Percentiles rank a stretch among this genome's conserved stretches.
Evolutionary conservation across 2,329 filamentous ascomycete species (phyloP).

Genomic region (Xylariales sp.): DNA sequence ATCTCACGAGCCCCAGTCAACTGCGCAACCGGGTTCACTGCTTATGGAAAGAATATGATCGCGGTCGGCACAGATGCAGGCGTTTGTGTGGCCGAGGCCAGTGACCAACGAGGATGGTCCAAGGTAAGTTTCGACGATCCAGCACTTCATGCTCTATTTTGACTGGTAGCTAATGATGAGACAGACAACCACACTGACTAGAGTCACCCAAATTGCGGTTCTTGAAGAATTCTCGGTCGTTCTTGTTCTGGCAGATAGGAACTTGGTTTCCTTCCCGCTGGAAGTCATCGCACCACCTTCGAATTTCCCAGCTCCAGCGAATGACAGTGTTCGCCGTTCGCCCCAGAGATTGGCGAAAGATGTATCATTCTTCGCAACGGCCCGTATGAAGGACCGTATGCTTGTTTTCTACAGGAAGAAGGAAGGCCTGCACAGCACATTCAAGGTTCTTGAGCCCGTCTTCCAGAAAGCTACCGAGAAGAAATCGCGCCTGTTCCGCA

Average conservation of each 20-base stretch:
- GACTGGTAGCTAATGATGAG: slow-evolving; percentile 13
- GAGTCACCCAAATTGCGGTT: slow-evolving; percentile 89
- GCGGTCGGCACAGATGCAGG: slow-evolving; percentile 95
- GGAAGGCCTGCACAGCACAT: slow-evolving; percentile 86
- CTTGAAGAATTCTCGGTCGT: slow-evolving; percentile 95
- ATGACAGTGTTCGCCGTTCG: slow-evolving; percentile 75
- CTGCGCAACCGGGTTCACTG: slow-evolving; percentile 86
- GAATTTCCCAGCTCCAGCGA: slow-evolving; percentile 55
- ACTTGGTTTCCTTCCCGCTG: slow-evolving; percentile 87
- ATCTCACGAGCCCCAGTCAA: slow-evolving; percentile 86
- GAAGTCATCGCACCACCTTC: slow-evolving; percentile 71
- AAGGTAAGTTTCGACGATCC: slow-evolving; percentile 65
- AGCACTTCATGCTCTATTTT: not conserved
- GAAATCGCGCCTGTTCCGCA: slow-evolving; percentile 63
- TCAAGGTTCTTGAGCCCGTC: slow-evolving; percentile 95
- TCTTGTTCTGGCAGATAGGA: slow-evolving; percentile 85
- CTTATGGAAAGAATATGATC: slow-evolving; percentile 79
- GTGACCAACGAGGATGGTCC: slow-evolving; percentile 86
- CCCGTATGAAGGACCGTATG: slow-evolving; percentile 93
- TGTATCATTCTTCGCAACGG: slow-evolving; percentile 93
- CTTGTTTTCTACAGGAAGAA: slow-evolving; percentile 97
- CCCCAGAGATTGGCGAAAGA: slow-evolving; percentile 91
- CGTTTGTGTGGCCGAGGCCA: slow-evolving; percentile 82
- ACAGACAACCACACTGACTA: slow-evolving; percentile 69
- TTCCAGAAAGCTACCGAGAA: slow-evolving; percentile 89